Conservation (phyloP, 805 yeast species). For the Candida corydali region DNA sequence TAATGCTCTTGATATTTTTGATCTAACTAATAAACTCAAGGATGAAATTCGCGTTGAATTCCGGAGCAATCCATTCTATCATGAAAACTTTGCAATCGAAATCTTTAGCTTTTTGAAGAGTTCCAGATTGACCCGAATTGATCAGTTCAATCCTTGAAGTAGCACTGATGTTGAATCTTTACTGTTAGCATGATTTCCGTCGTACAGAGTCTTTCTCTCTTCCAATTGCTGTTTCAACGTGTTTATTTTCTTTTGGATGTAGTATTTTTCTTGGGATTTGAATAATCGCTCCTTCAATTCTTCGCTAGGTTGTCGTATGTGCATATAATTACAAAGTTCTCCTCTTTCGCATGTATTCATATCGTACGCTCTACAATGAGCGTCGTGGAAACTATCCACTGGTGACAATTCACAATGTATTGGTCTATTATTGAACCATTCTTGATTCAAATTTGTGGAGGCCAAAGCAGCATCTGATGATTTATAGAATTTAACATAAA, state of each 20-base stretch:
- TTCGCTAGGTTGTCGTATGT: conserved; percentile 54
- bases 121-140: too few species aligned
- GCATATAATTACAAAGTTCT: conserved; percentile 84
- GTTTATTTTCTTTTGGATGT: conserved; percentile 14
- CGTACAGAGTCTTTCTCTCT: conserved; percentile 1
- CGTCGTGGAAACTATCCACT: conserved; percentile 62
- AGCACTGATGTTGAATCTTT: conserved; percentile 5
- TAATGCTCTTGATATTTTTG: too few species aligned
- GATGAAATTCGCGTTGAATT: too few species aligned
- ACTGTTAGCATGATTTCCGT: not conserved
- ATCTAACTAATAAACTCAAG: too few species aligned
- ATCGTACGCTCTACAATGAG: conserved; percentile 73
- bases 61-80: too few species aligned
- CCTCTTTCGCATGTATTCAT: conserved; percentile 67
- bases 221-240: conserved; percentile 7
- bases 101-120: too few species aligned
- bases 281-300: conserved; percentile 39
- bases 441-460: conserved; percentile 56
- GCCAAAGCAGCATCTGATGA: conserved; percentile 60
- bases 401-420: conserved; percentile 78
- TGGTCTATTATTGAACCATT: conserved; percentile 82
- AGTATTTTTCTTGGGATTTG: conserved; percentile 33
- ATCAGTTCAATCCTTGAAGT: too few species aligned
- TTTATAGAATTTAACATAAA: conserved; percentile 59
- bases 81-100: too few species aligned